phyloP scores from a whole-genome alignment of 1,139 yeast genomes.

The Maudiozyma humilis region DNA sequence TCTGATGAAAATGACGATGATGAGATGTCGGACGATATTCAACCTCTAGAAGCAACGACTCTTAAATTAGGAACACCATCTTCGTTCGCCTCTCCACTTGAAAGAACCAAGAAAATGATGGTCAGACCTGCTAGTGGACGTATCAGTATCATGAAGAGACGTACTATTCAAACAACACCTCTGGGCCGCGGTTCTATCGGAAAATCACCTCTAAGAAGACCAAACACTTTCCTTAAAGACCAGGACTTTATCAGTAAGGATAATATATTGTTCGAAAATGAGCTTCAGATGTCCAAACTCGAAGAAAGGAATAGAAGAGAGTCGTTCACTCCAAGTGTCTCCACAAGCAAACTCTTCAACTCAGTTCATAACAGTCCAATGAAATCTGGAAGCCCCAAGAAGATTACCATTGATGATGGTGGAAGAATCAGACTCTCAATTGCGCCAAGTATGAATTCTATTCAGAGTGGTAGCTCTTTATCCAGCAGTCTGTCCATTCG shows the following conservation, averaged over 20 bases:
- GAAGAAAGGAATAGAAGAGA: conserved; percentile 13
- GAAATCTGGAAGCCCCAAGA: not conserved
- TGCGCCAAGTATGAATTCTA: conserved; percentile 21
- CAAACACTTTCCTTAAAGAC: conserved; percentile 10
- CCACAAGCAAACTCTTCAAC: conserved; percentile 16
- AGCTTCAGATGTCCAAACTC: conserved; percentile 18
- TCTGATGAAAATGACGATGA: not conserved
- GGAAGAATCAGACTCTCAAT: conserved; percentile 13
- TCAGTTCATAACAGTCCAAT: conserved; percentile 16
- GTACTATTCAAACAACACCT: conserved; percentile 7
- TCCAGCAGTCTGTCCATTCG: conserved; percentile 7
- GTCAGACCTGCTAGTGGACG: conserved; percentile 30
- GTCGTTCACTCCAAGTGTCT: conserved; percentile 16
- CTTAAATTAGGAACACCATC: not conserved
- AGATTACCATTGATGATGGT: not conserved
- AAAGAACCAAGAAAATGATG: conserved; percentile 9
- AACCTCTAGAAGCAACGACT: not conserved
- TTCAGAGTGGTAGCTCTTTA: conserved; percentile 14
- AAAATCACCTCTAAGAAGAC: conserved; percentile 2
- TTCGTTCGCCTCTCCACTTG: not conserved
- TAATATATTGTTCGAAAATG: conserved; percentile 19
- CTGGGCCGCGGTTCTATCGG: not conserved
- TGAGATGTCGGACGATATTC: not conserved
- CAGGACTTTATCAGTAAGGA: conserved; percentile 21
- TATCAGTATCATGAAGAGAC: conserved; percentile 24